phyloP scores from a whole-genome alignment of 2,329 filamentous ascomycete genomes.

The Hypomyces perniciosus region DNA sequence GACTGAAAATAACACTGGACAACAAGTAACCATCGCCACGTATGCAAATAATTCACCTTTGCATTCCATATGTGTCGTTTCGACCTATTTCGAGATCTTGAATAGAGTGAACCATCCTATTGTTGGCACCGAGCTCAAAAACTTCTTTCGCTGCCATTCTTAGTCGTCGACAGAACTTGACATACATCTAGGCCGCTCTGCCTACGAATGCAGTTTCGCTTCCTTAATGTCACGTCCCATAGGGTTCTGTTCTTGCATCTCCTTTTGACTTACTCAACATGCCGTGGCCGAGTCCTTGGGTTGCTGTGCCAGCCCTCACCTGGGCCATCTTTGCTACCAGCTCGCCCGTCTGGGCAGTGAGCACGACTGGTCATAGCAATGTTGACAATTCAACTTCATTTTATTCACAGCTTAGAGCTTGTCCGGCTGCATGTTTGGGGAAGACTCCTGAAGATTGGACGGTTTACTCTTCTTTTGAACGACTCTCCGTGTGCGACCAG shows the following conservation, averaged over 20 bases:
- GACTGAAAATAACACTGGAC: no score
- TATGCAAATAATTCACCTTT: not conserved
- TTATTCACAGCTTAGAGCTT: not conserved
- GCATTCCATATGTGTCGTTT: no score
- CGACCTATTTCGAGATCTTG: not conserved
- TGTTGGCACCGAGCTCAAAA: not conserved
- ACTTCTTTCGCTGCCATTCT: not conserved
- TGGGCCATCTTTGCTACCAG: not conserved
- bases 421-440: not conserved
- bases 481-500: slow-evolving; percentile 1
- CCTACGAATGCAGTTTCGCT: not conserved
- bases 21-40: not conserved
- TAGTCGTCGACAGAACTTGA: not conserved
- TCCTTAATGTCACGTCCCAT: not conserved
- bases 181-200: not conserved
- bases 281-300: not conserved
- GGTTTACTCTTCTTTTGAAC: slow-evolving; percentile 1
- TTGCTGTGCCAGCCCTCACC: not conserved
- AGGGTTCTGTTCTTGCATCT: not conserved
- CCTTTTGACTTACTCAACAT: not conserved
- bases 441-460: slow-evolving; percentile 1
- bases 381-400: not conserved
- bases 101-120: not conserved
- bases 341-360: not conserved
- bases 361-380: not conserved